Evolutionary conservation across 192 early-diverging fungal species (phyloP).

Genomic region (Backusella circina): DNA sequence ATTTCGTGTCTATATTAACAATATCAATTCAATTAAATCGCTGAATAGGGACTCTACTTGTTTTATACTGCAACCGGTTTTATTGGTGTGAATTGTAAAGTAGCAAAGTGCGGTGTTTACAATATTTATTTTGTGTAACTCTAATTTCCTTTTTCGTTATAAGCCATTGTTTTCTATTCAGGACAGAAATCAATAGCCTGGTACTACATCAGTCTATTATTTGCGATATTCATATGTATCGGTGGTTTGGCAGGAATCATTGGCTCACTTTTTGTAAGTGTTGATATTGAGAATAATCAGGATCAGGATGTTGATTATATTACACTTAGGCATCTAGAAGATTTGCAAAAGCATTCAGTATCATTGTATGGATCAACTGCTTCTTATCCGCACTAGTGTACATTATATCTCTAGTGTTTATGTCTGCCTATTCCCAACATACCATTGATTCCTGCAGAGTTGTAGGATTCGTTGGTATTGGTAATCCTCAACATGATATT

Average conservation of each 20-base stretch:
- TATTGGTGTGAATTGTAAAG: constrained; percentile 17
- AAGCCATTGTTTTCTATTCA: constrained; percentile 30
- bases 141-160: not conserved
- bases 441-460: constrained; percentile 19
- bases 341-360: constrained; percentile 33
- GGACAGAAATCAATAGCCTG: constrained; percentile 23
- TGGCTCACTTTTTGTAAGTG: constrained; percentile 31
- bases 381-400: constrained; percentile 29
- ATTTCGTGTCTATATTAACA: not conserved
- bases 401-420: constrained; percentile 22
- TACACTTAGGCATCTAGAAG: constrained; percentile 24
- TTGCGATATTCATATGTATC: constrained; percentile 24
- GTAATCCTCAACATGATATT: constrained; percentile 16
- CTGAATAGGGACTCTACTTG: constrained; percentile 13
- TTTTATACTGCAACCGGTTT: constrained; percentile 15
- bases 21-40: not conserved
- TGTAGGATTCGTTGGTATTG: constrained; percentile 24
- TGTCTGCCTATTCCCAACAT: constrained; percentile 15
- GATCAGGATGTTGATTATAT: not conserved
- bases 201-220: constrained; percentile 23
- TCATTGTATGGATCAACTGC: constrained; percentile 30
- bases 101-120: not conserved
- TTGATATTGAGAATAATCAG: not conserved
- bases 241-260: constrained; percentile 29
- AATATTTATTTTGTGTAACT: not conserved